These are phyloP conservation scores for Coemansia sp. DNA, from an alignment of 192 early-diverging fungal species.

Conservation along the genomic window DNA sequence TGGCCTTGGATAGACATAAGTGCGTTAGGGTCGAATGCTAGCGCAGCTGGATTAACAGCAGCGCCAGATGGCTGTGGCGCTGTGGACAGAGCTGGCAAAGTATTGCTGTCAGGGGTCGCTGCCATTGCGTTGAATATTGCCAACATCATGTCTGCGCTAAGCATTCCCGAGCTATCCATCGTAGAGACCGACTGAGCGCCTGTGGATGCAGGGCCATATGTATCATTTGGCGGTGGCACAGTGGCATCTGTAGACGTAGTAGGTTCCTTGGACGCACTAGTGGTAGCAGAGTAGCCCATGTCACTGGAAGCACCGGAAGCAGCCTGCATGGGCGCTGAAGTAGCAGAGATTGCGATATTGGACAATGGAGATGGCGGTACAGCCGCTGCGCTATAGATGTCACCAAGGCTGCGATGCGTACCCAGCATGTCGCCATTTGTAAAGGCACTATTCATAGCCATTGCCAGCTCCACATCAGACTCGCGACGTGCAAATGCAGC, in stretches of 20 bases:
- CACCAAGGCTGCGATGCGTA: slow-evolving; percentile 31
- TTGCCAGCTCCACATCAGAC: slow-evolving; percentile 49
- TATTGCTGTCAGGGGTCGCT: slow-evolving; percentile 3
- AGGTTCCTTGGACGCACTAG: not conserved
- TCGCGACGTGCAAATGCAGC: slow-evolving; percentile 33
- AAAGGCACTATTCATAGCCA: slow-evolving; percentile 53
- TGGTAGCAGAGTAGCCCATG: not conserved
- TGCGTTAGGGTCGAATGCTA: slow-evolving; percentile 29
- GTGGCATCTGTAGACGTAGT: too few species aligned
- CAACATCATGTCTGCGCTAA: slow-evolving; percentile 35
- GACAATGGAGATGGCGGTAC: slow-evolving; percentile 46
- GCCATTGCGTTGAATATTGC: slow-evolving; percentile 49
- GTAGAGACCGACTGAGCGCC: not conserved
- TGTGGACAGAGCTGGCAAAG: slow-evolving; percentile 2
- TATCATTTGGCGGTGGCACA: slow-evolving; percentile 11
- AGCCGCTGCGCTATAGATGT: slow-evolving; percentile 22
- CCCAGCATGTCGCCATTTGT: slow-evolving; percentile 44
- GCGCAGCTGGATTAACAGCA: slow-evolving; percentile 13
- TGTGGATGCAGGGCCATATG: slow-evolving; percentile 15
- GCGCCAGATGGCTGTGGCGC: slow-evolving; percentile 3
- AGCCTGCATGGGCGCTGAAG: not conserved
- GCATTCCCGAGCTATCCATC: slow-evolving; percentile 9
- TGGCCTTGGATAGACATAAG: slow-evolving; percentile 14
- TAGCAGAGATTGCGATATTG: slow-evolving; percentile 31
- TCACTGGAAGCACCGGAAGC: not conserved